Evolutionary conservation across 2,329 filamentous ascomycete genomes (phyloP).

Genomic region (Camillea tinctor): DNA sequence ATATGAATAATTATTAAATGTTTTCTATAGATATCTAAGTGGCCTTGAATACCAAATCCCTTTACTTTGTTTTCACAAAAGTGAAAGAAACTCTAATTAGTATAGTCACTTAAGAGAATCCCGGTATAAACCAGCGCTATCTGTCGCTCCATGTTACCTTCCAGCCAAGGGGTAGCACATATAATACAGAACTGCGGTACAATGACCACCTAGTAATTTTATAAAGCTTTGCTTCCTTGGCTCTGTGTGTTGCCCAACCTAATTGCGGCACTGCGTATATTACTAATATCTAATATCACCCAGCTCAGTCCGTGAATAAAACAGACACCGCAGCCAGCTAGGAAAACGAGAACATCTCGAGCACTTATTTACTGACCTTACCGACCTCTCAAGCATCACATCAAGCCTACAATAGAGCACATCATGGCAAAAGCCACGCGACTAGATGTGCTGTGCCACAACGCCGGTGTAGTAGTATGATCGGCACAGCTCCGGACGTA

Average conservation of each 20-base stretch:
- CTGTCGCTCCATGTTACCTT: too few species aligned
- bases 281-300: conserved; percentile 2
- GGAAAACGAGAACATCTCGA: not conserved
- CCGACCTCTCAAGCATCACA: conserved; percentile 7
- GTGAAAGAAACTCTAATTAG: too few species aligned
- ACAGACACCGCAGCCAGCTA: conserved; percentile 1
- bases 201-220: too few species aligned
- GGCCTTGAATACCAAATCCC: too few species aligned
- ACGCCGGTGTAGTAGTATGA: conserved; percentile 10
- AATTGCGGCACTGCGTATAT: too few species aligned
- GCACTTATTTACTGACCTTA: conserved; percentile 9
- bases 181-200: too few species aligned
- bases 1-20: not conserved
- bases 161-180: too few species aligned
- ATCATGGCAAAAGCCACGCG: not conserved
- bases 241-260: not conserved
- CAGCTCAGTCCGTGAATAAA: conserved; percentile 2
- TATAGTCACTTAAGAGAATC: too few species aligned
- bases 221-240: too few species aligned
- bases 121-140: too few species aligned
- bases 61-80: too few species aligned
- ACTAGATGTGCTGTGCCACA: conserved; percentile 4
- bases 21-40: too few species aligned
- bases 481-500: conserved; percentile 9
- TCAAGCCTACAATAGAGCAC: conserved; percentile 1